Evolutionary conservation across 2,329 filamentous ascomycete species (phyloP), one percentile per base, ranked within the genome.

Genomic region (Fusarium temperatum): DNA sequence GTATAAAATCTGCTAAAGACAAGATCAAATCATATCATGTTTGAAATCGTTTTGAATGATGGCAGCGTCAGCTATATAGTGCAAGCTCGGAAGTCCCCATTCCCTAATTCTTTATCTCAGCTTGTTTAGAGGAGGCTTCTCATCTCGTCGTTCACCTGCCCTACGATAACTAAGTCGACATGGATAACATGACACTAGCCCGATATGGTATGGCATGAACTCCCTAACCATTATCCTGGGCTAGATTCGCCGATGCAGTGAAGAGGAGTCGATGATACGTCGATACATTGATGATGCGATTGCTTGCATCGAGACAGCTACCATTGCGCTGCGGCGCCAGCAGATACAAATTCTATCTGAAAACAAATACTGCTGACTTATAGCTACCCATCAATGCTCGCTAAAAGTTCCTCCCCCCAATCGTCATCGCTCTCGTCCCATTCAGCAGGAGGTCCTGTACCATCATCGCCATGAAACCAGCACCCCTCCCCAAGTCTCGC

Each of bases 321-420:
- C 17, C 17, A 26, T 2, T 12, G 17, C 30, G 8, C 1, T 8
- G 6, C 3, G 6, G 6, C 5, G 12, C n/a, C 17, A 35, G 8
- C 30, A 20, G 11, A 18, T 32, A 3, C 0, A 24, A 14, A 5
- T 0, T 24, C 1, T 14, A 50, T 12, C 20, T 30, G 1, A n/a
- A 22, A 30, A 8, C 4, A 28, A 32, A 14, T 14, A 13, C 32
- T 12, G 13, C 32, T 14, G 32, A 35, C 13, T 26, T 3, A 35
- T 17, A 18, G 8, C 6, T 54, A 4, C 1, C 35, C 24, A 28
- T 17, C 4, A 8, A 41, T 6, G 11, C 24, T 39, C 14, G 54
- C 60, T 35, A 63, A 41, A 8, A 60, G 9, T 14, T 63, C 54
- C n/a, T 60, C 26, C 17, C 24, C 54, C n/a, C n/a, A 20, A 11